phyloP scores from a whole-genome alignment of 2,329 filamentous ascomycete genomes.

The Exophiala sp. region DNA sequence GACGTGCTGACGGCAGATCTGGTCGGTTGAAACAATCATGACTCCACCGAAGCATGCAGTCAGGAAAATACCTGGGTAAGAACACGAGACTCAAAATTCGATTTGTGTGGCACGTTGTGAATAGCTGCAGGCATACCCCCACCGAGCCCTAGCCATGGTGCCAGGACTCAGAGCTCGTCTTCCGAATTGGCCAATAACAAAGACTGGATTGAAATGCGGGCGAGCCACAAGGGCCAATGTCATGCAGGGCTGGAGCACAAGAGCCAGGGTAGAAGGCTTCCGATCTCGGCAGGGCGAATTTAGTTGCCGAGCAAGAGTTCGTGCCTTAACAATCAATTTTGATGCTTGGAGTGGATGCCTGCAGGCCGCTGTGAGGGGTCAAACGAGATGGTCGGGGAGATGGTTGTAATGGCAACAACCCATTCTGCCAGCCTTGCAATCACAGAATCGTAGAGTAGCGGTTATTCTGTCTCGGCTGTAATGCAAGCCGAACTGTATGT shows the following conservation, averaged over 20 bases:
- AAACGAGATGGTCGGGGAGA: no score
- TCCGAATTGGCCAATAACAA: slow-evolving; percentile 8
- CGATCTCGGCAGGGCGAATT: slow-evolving; percentile 21
- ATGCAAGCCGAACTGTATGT: no score
- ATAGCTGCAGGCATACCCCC: not conserved
- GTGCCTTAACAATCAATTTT: not conserved
- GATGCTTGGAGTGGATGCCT: no score
- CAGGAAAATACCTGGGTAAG: no score
- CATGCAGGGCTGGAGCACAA: slow-evolving; percentile 16
- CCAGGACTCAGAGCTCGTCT: not conserved
- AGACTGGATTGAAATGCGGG: slow-evolving; percentile 16
- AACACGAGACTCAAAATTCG: no score
- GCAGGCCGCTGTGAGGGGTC: no score
- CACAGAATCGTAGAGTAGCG: no score
- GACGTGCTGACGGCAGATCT: no score
- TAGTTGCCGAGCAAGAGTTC: slow-evolving; percentile 13
- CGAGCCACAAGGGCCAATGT: slow-evolving; percentile 7
- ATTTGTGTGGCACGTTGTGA: not conserved
- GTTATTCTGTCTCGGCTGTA: no score
- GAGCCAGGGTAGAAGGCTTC: slow-evolving; percentile 10
- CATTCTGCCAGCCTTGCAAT: no score
- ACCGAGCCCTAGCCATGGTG: not conserved
- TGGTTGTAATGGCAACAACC: no score
- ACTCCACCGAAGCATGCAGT: no score
- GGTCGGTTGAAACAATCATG: not conserved